A percentile compares a stretch with the other conserved stretches of the same genome.
Evolutionary conservation across 768 basidiomycete species (phyloP).

Genomic region (Xerocomellus intermedius): DNA sequence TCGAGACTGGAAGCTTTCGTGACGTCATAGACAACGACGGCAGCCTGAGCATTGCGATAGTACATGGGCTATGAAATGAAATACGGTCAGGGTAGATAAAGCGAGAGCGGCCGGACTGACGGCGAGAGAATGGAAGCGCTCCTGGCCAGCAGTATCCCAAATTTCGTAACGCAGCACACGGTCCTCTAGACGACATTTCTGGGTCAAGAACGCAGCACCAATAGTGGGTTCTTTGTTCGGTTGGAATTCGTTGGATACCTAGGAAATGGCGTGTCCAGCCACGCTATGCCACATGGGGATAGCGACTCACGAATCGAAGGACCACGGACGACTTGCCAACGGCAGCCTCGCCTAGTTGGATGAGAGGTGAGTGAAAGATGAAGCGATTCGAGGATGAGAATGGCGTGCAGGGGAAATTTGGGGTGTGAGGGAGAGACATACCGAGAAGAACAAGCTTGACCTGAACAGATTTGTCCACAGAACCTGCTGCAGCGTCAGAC

Average conservation of each 20-base stretch:
- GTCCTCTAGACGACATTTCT: slow-evolving; percentile 95
- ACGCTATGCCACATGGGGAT: slow-evolving; percentile 9
- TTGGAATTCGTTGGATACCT: slow-evolving; percentile 98
- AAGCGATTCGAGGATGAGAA: not conserved
- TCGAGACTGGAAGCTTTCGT: slow-evolving; percentile 95
- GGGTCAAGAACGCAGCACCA: slow-evolving; percentile 92
- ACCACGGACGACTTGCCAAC: slow-evolving; percentile 99
- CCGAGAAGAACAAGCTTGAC: slow-evolving; percentile 97
- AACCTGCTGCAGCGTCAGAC: slow-evolving; percentile 73
- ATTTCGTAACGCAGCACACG: slow-evolving; percentile 93
- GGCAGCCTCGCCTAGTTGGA: slow-evolving; percentile 85
- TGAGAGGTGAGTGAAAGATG: not conserved
- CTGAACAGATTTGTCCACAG: slow-evolving; percentile 88
- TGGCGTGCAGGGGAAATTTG: not conserved
- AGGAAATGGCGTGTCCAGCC: not conserved
- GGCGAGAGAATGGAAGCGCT: slow-evolving; percentile 96
- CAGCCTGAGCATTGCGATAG: slow-evolving; percentile 96
- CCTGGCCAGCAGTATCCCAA: slow-evolving; percentile 95
- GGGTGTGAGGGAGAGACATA: slow-evolving; percentile 35
- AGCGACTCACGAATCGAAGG: slow-evolving; percentile 79
- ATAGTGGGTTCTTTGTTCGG: slow-evolving; percentile 99
- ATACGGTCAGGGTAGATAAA: slow-evolving; percentile 6
- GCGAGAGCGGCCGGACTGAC: slow-evolving; percentile 43
- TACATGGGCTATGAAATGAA: slow-evolving; percentile 79
- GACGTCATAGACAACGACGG: slow-evolving; percentile 97